Base-by-base conservation (phyloP, 2,329 filamentous ascomycete species). In the Penicillium expansum region DNA sequence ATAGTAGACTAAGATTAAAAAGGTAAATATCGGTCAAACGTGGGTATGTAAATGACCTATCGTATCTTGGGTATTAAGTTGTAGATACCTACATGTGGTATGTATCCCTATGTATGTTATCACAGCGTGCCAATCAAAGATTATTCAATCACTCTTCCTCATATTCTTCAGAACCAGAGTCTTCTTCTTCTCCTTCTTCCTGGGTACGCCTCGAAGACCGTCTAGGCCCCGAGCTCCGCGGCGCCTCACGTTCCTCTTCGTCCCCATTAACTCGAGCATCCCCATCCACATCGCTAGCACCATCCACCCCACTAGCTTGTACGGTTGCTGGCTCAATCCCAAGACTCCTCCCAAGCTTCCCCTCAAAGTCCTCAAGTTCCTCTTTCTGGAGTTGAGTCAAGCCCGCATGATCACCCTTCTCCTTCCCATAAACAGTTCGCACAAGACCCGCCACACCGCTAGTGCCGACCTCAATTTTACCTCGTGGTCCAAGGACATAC, bases 401-500 rank as follows among this genome's bases (percentile, higher is more conserved):
- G 18, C 45, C 45, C 14, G 54, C 62, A 37, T 67, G 65, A 16
- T 43, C 53, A 44, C 58, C 57, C 52, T 56, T 63, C 22, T 68
- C 60, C 8, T 55, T 55, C 74, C 69, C 84, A 68, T 82, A 85
- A 1, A 87, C 82, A 49, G 74, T 75, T 59, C 77, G 77, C 4
- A 92, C 85, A 61, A 97, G 75, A 0, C 85, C 86, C 18, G 86
- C 84, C 13, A 94, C 88, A 0, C 89, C 90, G 48, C 86, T 82
- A n/a, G 86, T 80, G 0, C 89, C 90, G 35, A 97, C 84, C 74
- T 97, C 94, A 8, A 92, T 81, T 74, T 89, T 94, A 6, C 90
- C 93, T 22, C 94, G 83, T 6, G 91, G 88, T 0, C 94, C 94
- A 14, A 97, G 84, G 55, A 89, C 84, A 82, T 91, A 99, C 47